Percentiles rank a stretch among this genome's conserved stretches.
Conservation (phyloP, 306 rosid species). For the Phaseolus lunatus region DNA sequence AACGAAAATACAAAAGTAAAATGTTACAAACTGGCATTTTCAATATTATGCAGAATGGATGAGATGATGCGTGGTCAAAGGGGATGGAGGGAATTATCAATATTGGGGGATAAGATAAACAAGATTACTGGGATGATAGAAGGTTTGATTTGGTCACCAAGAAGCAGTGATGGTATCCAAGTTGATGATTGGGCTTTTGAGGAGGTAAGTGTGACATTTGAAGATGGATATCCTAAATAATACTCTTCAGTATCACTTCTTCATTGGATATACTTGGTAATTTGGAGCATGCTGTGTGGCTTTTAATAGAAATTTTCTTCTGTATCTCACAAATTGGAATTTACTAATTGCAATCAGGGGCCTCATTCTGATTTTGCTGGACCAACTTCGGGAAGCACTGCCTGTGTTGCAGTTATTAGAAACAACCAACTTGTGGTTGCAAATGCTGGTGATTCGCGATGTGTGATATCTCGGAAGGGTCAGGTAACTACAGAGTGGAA, state of each 20-base stretch:
- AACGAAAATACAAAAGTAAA: not conserved
- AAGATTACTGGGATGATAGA: slow-evolving; percentile 96
- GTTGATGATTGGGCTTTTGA: slow-evolving; percentile 90
- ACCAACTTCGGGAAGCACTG: slow-evolving; percentile 97
- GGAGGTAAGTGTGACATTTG: slow-evolving; percentile 68
- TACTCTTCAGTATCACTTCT: slow-evolving; percentile 13
- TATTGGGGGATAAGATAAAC: slow-evolving; percentile 90
- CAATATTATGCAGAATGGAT: slow-evolving; percentile 79
- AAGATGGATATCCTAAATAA: slow-evolving; percentile 28
- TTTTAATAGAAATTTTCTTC: slow-evolving; percentile 25
- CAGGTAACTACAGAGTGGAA: slow-evolving; percentile 64
- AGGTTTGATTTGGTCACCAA: slow-evolving; percentile 96
- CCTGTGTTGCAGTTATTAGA: slow-evolving; percentile 91
- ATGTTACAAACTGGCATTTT: slow-evolving; percentile 31
- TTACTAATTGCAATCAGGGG: slow-evolving; percentile 63
- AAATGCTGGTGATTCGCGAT: slow-evolving; percentile 98
- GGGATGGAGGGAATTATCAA: slow-evolving; percentile 97
- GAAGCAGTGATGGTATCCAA: slow-evolving; percentile 65
- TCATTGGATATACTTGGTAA: slow-evolving; percentile 32
- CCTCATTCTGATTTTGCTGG: slow-evolving; percentile 97
- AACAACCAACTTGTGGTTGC: slow-evolving; percentile 84
- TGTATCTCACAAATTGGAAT: slow-evolving; percentile 38
- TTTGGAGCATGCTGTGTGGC: slow-evolving; percentile 35
- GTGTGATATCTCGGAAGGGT: slow-evolving; percentile 93
- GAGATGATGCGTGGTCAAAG: slow-evolving; percentile 99